Base-by-base conservation (phyloP, 2,329 filamentous ascomycete species). In the Colletotrichum truncatum region DNA sequence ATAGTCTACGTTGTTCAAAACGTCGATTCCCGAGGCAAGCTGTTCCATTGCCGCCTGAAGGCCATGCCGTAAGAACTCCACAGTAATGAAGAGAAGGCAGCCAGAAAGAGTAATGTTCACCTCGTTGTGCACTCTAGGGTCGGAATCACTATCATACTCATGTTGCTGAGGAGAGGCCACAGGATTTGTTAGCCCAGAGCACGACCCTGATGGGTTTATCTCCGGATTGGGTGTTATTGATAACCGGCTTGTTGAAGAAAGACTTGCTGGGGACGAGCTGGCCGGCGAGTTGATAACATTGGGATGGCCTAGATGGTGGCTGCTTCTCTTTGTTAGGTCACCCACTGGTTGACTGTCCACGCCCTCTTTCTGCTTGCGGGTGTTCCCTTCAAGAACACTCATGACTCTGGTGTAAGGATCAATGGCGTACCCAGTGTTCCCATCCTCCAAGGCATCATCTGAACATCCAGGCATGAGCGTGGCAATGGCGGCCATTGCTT, bases 41-140 rank as follows among this genome's bases (percentile, higher is more conserved):
- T 65, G 62, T 14, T 51, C 57, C 62, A 65, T 65, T 4, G 62
- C 62, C 4, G 28, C 49, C 1, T 38, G 49, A 2, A 62, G 49
- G 10, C 57, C 45, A 23, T 54, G 38, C 10, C 57, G 83, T 60
- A 87, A 75, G 68, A 85, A 85, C 70, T 87, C 85, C 45, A 87
- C 80, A 66, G 84, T 84, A 16, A 84, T 81, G 66, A 87, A 85
- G 25, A 87, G 73, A 0, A 85, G 72, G 65, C 83, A 85, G 14
- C 81, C 81, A 2, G 84, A 74, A 9, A 86, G 69, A 0, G 75
- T 75, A 0, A 78, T 67, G 26, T 62, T 58, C 1, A 65, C 57
- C 14, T 65, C 62, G 25, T 32, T 62, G 23, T 36, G 14, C 3
- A 21, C 32, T 5, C 16, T 21, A 16, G 28, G 32, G 0, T 65